A percentile compares a stretch with the other conserved stretches of the same genome.
These are phyloP conservation scores for Naganishia vaughanmartiniae DNA, from an alignment of 768 basidiomycete species.

Conservation along the genomic window DNA sequence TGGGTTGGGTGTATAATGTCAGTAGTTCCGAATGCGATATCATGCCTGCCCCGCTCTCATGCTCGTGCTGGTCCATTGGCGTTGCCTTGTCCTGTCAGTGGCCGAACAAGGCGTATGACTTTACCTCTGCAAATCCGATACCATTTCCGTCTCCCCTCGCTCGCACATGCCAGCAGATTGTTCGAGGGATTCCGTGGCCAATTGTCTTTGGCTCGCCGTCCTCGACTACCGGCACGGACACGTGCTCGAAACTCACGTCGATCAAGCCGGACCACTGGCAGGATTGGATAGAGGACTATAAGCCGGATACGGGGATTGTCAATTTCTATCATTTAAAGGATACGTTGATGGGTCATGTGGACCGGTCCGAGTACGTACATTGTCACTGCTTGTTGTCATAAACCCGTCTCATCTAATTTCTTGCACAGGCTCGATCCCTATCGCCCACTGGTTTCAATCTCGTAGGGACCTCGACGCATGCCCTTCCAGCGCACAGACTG, in stretches of 20 bases:
- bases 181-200: constrained; percentile 67
- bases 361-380: constrained; percentile 68
- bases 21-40: constrained; percentile 27
- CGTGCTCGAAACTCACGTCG: constrained; percentile 42
- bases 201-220: constrained; percentile 55
- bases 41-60: not conserved
- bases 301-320: constrained; percentile 93
- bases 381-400: not conserved
- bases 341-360: constrained; percentile 95
- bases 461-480: constrained; percentile 59
- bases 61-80: not conserved
- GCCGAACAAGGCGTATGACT: constrained; percentile 93
- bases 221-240: not conserved
- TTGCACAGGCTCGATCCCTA: constrained; percentile 66
- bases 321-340: constrained; percentile 92
- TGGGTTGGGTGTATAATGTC: constrained; percentile 83
- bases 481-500: not conserved
- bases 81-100: constrained; percentile 59
- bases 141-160: constrained; percentile 62
- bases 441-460: constrained; percentile 87
- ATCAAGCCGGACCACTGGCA: constrained; percentile 61
- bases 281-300: constrained; percentile 74
- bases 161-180: constrained; percentile 64
- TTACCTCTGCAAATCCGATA: constrained; percentile 63
- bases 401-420: not conserved